These are phyloP conservation scores for Aspergillus oerlinghausenensis DNA, from an alignment of 2,329 filamentous ascomycete species.

Conservation along the genomic window DNA sequence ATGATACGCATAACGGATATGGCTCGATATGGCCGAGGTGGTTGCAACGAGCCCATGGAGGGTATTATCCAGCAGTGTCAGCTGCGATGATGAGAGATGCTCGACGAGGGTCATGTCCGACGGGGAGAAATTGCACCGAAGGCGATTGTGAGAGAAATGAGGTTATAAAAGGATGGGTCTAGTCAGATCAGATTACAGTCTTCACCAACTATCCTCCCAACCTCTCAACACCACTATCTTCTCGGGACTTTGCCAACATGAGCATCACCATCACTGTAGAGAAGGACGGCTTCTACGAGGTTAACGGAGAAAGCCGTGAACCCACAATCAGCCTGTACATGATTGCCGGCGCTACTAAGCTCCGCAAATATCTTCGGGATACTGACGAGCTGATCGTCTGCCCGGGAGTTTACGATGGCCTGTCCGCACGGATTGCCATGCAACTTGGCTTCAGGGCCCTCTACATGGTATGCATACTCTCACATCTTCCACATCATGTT, in stretches of 20 bases:
- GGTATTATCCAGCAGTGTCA: neutral
- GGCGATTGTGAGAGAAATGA: neutral
- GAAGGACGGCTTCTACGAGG: slow-evolving; percentile 29
- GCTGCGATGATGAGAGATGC: neutral
- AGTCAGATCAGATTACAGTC: neutral
- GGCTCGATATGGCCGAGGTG: neutral
- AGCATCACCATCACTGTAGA: slow-evolving; percentile 30
- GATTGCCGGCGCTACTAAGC: slow-evolving; percentile 25
- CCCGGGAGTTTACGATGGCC: slow-evolving; percentile 65
- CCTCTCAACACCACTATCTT: neutral
- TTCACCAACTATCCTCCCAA: neutral
- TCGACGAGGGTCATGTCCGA: neutral
- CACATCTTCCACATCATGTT: neutral
- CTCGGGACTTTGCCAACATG: slow-evolving; percentile 16
- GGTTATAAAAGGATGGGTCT: neutral
- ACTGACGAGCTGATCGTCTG: slow-evolving; percentile 46
- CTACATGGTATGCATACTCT: slow-evolving; percentile 56
- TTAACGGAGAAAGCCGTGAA: slow-evolving; percentile 26
- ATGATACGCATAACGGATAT: neutral
- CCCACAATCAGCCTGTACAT: slow-evolving; percentile 26
- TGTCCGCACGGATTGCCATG: slow-evolving; percentile 60
- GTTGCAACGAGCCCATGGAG: neutral
- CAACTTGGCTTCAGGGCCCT: slow-evolving; percentile 59
- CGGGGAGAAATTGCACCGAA: neutral
- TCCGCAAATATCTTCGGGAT: slow-evolving; percentile 25